Conservation (phyloP, 495 filamentous ascomycete species). For the Chaetomium cochliodes region DNA sequence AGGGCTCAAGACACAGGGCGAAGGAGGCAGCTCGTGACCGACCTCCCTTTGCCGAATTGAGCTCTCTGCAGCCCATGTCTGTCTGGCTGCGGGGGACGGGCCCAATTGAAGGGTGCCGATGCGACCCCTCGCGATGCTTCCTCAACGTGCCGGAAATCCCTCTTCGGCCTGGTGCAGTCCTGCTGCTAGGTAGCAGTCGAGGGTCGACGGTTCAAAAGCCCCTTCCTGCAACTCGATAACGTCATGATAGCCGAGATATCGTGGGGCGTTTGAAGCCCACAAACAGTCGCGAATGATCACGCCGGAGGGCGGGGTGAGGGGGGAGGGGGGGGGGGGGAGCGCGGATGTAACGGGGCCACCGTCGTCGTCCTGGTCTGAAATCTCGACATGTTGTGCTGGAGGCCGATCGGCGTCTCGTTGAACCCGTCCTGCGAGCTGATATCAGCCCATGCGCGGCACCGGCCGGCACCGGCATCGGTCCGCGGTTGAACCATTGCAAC, state of each 20-base stretch:
- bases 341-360: neutral
- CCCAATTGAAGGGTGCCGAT: slow-evolving; percentile 9
- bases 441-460: neutral
- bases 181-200: neutral
- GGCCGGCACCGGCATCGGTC: neutral
- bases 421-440: neutral
- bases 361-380: neutral
- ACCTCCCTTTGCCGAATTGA: slow-evolving; percentile 16
- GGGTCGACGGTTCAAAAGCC: neutral
- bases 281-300: neutral
- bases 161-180: slow-evolving; percentile 6
- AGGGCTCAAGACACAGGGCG: neutral
- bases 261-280: neutral
- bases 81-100: slow-evolving; percentile 5
- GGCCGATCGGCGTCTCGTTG: neutral
- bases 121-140: slow-evolving; percentile 13
- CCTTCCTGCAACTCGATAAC: neutral
- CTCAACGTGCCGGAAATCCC: slow-evolving; percentile 9
- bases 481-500: slow-evolving; percentile 9
- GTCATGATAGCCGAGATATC: neutral
- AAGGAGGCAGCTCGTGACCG: slow-evolving; percentile 14
- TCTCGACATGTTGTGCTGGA: neutral
- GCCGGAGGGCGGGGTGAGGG: too few species aligned
- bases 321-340: neutral
- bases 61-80: slow-evolving; percentile 14